Base-by-base conservation (phyloP, 495 filamentous ascomycete genomes). In the Endocarpon pusillum region DNA sequence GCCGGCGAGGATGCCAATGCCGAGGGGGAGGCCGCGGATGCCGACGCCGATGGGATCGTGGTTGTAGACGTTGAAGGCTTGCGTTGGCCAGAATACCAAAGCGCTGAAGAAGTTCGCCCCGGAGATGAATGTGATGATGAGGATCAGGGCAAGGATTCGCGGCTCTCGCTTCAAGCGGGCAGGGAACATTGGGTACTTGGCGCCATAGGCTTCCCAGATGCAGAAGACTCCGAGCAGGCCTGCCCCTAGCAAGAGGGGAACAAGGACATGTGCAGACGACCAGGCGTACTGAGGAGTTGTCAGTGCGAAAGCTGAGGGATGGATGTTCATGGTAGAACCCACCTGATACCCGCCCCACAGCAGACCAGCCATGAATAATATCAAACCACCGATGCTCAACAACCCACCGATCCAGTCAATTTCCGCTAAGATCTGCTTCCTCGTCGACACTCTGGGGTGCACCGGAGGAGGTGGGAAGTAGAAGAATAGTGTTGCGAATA, bases 41-140 rank as follows among this genome's bases (percentile, higher is more conserved):
- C 76, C 76, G 31, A 80, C 66, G n/a, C 55, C 66, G 14, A 75
- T 48, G 3, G 76, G 74, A 37, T 78, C 68, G 37, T 80, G 72
- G 10, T 75, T 75, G 39, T 78, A 81, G 6, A 80, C 72, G 44
- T 81, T 81, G 58, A 73, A 79, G 1, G 74, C 70, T 51, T 81
- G 67, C 0, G 71, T 76, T 0, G 77, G 77, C 77, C 76, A 81
- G 43, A 81, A 73, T 51, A 81, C 66, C 18, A 81, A 47, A 3
- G 80, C 68, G 10, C 73, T 73, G 55, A 81, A 80, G 63, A 81
- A 81, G 47, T 81, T 81, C 35, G 74, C 72, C 7, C 77, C 77
- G 6, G 66, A 73, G 29, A 82, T 77, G 51, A 75, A 77, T 8
- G 75, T 80, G 48, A 82, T 80, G 34, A 81, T 45, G 3, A 82